These are phyloP conservation scores for Sabuloglossum arenarium DNA, from an alignment of 495 filamentous ascomycete genomes.

Conservation along the genomic window DNA sequence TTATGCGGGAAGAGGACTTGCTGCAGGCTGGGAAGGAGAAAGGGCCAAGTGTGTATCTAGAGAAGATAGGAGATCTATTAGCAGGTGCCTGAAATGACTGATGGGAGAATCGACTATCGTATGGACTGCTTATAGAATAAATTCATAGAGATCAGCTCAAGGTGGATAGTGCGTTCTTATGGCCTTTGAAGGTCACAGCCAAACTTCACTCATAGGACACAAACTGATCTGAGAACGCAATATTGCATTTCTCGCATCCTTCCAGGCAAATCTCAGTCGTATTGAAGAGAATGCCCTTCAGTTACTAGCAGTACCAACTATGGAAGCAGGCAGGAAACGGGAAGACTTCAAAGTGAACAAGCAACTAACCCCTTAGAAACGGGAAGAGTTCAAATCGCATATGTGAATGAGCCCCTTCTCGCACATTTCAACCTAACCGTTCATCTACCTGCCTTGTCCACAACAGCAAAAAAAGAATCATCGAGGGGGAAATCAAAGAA, in stretches of 20 bases:
- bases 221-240: background rate
- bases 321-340: background rate
- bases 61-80: background rate
- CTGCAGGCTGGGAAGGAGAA: slow-evolving; percentile 7
- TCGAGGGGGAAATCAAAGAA: background rate
- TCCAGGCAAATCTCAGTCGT: background rate
- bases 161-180: background rate
- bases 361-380: background rate
- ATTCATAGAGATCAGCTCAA: background rate
- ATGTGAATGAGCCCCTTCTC: background rate
- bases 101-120: background rate
- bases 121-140: background rate
- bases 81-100: no score
- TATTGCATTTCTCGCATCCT: background rate
- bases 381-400: background rate
- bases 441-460: background rate
- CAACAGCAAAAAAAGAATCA: background rate
- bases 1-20: slow-evolving; percentile 58
- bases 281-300: background rate
- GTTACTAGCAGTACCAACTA: background rate
- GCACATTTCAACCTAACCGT: background rate
- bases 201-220: background rate
- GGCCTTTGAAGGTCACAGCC: background rate
- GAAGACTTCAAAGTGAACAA: background rate
- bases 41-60: slow-evolving; percentile 5